A percentile compares a stretch with the other conserved stretches of the same genome.
Evolutionary conservation across 2,329 filamentous ascomycete species (phyloP).

Genomic region (Fonsecaea multimorphosa): DNA sequence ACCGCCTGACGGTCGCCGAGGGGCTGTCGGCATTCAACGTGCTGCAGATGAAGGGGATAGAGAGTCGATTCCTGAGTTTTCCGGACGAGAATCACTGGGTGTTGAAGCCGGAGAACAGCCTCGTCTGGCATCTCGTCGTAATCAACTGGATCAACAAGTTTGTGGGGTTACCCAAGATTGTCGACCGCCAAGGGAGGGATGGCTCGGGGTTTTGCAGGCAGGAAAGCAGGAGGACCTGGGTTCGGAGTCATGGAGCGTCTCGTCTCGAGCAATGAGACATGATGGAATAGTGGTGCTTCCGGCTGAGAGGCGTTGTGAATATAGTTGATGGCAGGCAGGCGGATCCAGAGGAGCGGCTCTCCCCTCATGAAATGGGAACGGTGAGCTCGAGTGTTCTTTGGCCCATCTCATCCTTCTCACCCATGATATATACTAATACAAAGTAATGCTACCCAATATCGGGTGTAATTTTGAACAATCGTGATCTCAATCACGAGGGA

Average conservation of each 20-base stretch:
- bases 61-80: conserved; percentile 80
- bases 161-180: conserved; percentile 58
- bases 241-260: conserved; percentile 11
- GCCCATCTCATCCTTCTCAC: neutral
- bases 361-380: neutral
- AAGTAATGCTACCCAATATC: neutral
- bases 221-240: conserved; percentile 14
- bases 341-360: neutral
- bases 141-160: conserved; percentile 74
- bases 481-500: conserved; percentile 21
- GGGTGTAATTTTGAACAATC: neutral
- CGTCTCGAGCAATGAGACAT: conserved; percentile 28
- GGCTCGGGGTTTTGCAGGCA: conserved; percentile 34
- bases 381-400: neutral
- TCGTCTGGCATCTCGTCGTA: conserved; percentile 89
- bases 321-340: neutral
- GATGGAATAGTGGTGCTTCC: neutral
- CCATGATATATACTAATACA: conserved; percentile 14
- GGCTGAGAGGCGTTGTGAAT: neutral
- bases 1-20: conserved; percentile 83
- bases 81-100: conserved; percentile 85
- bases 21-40: conserved; percentile 86
- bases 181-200: conserved; percentile 43
- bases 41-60: conserved; percentile 74
- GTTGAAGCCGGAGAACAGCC: conserved; percentile 85